A percentile compares a stretch with the other conserved stretches of the same genome.
Evolutionary conservation across 495 filamentous ascomycete species (phyloP).

Genomic region (Podospora australis): DNA sequence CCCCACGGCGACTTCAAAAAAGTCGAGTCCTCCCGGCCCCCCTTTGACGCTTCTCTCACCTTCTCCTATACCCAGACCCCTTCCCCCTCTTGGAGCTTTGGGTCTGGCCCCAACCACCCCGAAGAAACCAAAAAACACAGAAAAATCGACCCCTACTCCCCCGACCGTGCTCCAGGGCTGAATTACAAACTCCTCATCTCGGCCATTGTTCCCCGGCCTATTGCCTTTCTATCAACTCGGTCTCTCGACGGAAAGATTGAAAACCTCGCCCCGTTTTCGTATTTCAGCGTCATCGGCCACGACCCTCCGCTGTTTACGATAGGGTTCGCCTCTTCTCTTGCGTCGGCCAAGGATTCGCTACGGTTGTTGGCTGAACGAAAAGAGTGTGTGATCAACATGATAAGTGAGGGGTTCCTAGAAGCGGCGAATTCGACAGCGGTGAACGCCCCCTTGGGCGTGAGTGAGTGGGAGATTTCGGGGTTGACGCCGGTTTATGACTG

Average conservation of each 20-base stretch:
- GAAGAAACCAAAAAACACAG: slow-evolving; percentile 56
- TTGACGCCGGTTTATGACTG: slow-evolving; percentile 61
- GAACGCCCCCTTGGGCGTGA: slow-evolving; percentile 70
- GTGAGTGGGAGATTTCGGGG: slow-evolving; percentile 76
- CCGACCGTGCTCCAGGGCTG: slow-evolving; percentile 56
- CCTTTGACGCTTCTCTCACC: slow-evolving; percentile 49
- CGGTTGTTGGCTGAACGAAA: slow-evolving; percentile 61
- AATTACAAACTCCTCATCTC: slow-evolving; percentile 95
- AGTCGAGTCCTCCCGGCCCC: slow-evolving; percentile 65
- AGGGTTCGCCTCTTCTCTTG: slow-evolving; percentile 56
- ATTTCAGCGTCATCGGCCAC: slow-evolving; percentile 75
- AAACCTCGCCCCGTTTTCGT: slow-evolving; percentile 86
- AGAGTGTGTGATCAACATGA: slow-evolving; percentile 84
- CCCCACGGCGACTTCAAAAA: slow-evolving; percentile 71
- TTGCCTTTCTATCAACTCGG: slow-evolving; percentile 49
- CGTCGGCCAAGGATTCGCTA: slow-evolving; percentile 66
- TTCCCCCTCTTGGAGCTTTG: slow-evolving; percentile 68
- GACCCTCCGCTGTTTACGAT: slow-evolving; percentile 88
- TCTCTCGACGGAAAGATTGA: slow-evolving; percentile 35
- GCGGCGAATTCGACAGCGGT: slow-evolving; percentile 76
- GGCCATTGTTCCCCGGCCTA: slow-evolving; percentile 76
- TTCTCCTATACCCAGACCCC: slow-evolving; percentile 64
- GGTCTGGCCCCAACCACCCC: slow-evolving; percentile 60
- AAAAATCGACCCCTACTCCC: slow-evolving; percentile 73
- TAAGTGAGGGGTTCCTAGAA: slow-evolving; percentile 78